Percentiles rank a stretch among this genome's conserved stretches.
Conservation (phyloP, 78 protist species). For the Dictyostelium discoideum region DNA sequence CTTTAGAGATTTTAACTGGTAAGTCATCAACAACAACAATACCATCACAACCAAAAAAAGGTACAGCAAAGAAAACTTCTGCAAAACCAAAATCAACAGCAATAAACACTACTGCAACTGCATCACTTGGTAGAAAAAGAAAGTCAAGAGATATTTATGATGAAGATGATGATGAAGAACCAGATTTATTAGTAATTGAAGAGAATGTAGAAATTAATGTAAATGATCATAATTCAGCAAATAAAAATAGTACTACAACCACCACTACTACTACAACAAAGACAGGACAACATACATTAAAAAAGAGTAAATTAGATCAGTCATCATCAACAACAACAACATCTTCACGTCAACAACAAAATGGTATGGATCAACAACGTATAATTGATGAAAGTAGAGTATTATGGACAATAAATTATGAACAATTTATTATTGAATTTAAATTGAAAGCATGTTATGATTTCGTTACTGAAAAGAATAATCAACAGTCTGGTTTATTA, state of each 20-base stretch:
- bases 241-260: not conserved
- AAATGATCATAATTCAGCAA: not conserved
- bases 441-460: conserved; percentile 65
- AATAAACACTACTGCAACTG: not conserved
- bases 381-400: conserved; percentile 28
- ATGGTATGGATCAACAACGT: not conserved
- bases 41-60: conserved; percentile 8
- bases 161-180: conserved; percentile 29
- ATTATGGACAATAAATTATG: conserved; percentile 67
- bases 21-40: not conserved
- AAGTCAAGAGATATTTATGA: conserved; percentile 1
- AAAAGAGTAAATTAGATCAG: conserved; percentile 14
- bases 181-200: conserved; percentile 43
- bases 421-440: conserved; percentile 60
- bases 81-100: not conserved
- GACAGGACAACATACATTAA: conserved; percentile 5
- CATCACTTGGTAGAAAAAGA: conserved; percentile 30
- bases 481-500: conserved; percentile 10
- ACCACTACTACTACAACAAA: not conserved
- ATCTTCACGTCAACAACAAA: conserved; percentile 13
- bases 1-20: not conserved
- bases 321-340: not conserved
- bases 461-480: conserved; percentile 34
- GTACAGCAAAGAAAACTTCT: not conserved
- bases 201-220: conserved; percentile 31